Evolutionary conservation across 2,329 filamentous ascomycete species (phyloP).

Genomic region (Aureobasidium pullulans): DNA sequence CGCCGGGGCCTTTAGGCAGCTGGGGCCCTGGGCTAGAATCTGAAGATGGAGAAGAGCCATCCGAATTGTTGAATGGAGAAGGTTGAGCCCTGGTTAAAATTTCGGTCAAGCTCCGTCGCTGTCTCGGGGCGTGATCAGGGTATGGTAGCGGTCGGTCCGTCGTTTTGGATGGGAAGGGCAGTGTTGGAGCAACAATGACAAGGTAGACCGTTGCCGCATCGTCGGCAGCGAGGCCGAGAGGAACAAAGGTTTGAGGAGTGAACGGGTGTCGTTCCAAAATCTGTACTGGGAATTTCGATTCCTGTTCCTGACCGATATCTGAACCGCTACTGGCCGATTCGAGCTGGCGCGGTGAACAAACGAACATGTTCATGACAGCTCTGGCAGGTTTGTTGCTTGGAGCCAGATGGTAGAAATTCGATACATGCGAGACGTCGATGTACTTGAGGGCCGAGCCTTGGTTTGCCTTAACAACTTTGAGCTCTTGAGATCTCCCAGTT

Average conservation of each 20-base stretch:
- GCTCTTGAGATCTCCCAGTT: conserved; percentile 9
- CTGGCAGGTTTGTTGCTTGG: conserved; percentile 51
- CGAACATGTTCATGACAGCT: conserved; percentile 80
- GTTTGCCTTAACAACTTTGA: conserved; percentile 59
- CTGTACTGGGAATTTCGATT: conserved; percentile 52
- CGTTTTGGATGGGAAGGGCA: conserved; percentile 34
- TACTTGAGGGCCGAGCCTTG: conserved; percentile 88
- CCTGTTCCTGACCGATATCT: background rate
- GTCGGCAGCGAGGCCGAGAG: conserved; percentile 53
- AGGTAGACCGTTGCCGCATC: conserved; percentile 55
- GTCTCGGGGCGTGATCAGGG: conserved; percentile 29
- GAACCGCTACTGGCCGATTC: conserved; percentile 22
- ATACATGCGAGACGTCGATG: conserved; percentile 65
- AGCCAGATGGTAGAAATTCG: conserved; percentile 61
- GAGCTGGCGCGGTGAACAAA: conserved; percentile 63
- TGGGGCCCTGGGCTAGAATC: conserved; percentile 17
- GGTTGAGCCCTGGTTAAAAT: conserved; percentile 36
- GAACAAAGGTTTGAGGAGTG: conserved; percentile 89
- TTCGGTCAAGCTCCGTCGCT: conserved; percentile 26
- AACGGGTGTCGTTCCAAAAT: conserved; percentile 89
- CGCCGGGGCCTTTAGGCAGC: conserved; percentile 40
- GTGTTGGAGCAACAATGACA: conserved; percentile 78
- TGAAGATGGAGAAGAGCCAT: conserved; percentile 25
- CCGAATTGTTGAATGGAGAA: conserved; percentile 45
- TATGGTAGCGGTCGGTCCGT: conserved; percentile 33